Percentiles rank a stretch among this genome's conserved stretches.
phyloP scores from a whole-genome alignment of 805 yeast species.

The Kluyveromyces starmeri region DNA sequence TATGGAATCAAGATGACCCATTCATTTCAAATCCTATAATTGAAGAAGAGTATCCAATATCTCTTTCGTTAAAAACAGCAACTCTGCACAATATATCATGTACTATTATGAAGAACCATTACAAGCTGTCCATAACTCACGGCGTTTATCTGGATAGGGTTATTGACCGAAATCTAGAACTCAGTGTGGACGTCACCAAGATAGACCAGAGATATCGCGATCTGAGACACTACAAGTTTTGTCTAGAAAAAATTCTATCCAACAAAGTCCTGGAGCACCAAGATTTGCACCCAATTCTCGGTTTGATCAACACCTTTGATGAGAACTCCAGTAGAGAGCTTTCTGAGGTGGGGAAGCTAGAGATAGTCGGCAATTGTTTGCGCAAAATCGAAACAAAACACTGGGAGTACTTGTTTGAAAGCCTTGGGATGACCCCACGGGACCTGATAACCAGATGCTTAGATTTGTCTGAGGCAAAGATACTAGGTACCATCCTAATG shows the following conservation, averaged over 20 bases:
- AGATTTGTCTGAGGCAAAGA: conserved; percentile 24
- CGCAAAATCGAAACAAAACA: conserved; percentile 28
- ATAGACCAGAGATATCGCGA: conserved; percentile 19
- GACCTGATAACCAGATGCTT: conserved; percentile 24
- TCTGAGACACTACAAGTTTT: conserved; percentile 26
- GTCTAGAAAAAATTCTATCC: conserved; percentile 28
- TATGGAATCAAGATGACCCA: conserved; percentile 17
- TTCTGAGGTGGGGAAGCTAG: conserved; percentile 14
- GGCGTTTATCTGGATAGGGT: conserved; percentile 26
- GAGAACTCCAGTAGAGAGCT: conserved; percentile 9
- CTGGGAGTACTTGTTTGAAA: conserved; percentile 24
- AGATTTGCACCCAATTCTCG: conserved; percentile 17
- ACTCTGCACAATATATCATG: conserved; percentile 22
- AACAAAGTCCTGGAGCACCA: conserved; percentile 17
- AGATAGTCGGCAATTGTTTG: conserved; percentile 28
- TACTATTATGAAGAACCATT: conserved; percentile 13
- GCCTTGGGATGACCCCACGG: conserved; percentile 24
- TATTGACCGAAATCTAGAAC: conserved; percentile 13
- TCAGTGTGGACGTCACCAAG: conserved; percentile 9
- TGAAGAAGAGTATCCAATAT: conserved; percentile 24
- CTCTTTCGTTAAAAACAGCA: conserved; percentile 23
- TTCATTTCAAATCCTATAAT: conserved; percentile 14
- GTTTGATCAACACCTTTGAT: conserved; percentile 15
- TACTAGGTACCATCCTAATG: conserved; percentile 23
- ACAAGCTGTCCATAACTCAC: conserved; percentile 18